Evolutionary conservation across 805 yeast species (phyloP), one percentile per base, ranked within the genome.

Genomic region (Hanseniaspora guilliermondii): DNA sequence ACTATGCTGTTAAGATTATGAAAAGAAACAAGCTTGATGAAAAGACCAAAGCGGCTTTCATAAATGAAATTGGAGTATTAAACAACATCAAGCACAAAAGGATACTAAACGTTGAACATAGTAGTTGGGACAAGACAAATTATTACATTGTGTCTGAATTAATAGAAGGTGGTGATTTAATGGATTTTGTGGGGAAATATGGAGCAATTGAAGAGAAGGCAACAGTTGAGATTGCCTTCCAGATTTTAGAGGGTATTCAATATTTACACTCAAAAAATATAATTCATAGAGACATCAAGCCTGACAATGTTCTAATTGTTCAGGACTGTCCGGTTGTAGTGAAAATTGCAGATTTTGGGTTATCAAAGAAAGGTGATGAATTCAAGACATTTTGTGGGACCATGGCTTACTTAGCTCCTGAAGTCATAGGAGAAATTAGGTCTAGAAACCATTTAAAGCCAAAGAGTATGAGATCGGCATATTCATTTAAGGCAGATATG

Each of bases 321-420:
- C 85, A 82, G 63, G 95, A 87, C 64, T 93, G 87, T 63, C 97
- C 97, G 0, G 93, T 89, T 4, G 66, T 80, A 17, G 83, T 93
- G n/a, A 93, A 93, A 64, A 85, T 93, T 39, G 86, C 97, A 3
- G 99, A 93, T 69, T 93, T 93, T 70, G 99, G 99, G 0, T 72
- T 93, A 45, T 98, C 98, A 0, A 93, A 93, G 68, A 81, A 80
- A 53, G 84, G 88, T 9, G 80, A 95, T 1, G 80, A 85, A 58
- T 83, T 93, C 85, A 89, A 87, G 65, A 91, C 99, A 0, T 93
- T 93, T 62, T 93, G 99, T 70, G 99, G 99, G 1, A 93, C 99
- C 0, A 68, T 93, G 58, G 97, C 97, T 1, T 93, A 93, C 63
- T 84, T 93, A 49, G 98, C 99, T 0, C 99, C 99, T 0, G 99